Evolutionary conservation across 1,284 basidiomycete species (phyloP), one percentile per base, ranked within the genome.

Genomic region (Thecaphora frezii): DNA sequence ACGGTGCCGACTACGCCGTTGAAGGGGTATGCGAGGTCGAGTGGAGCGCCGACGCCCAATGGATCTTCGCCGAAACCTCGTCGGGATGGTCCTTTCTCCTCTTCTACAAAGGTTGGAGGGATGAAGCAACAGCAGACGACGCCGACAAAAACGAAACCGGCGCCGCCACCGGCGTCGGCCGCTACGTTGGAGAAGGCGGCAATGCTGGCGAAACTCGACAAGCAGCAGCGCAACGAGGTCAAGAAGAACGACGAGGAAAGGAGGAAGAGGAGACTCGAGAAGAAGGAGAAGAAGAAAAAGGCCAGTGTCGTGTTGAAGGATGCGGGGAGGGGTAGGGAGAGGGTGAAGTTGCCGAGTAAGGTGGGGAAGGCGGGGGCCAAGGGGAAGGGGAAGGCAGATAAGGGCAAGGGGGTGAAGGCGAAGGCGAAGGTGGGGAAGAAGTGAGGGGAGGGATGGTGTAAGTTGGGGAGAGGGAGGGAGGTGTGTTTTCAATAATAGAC

Each of bases 21-120:
- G 24, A 47, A 51, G 14, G 36, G 48, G 18, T 66, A 66, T 44
- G 66, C 59, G 23, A 58, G 72, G 13, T 65, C 72, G 1, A 64
- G 51, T 19, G 75, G 75, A 13, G 75, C 75, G 7, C 75, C 75
- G 12, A 74, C 74, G 16, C 75, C 75, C 24, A 71, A 73, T 40
- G 75, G 75, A 24, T 68, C 72, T 14, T 73, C 70, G 5, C 74
- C 75, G 0, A 45, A 58, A n/a, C 48, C 25, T 10, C 23, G 48
- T 23, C 18, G 44, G 16, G 36, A 33, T 24, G 3, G 54, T 45
- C 36, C 39, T 41, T 24, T 51, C 23, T 9, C 41, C 2, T 24
- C 44, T 28, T 25, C 44, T 1, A 53, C 51, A 21, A 54, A 51
- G 44, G 49, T 55, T 26, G 30, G 14, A 43, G 46, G 9, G n/a